Conservation (phyloP, 2,329 filamentous ascomycete genomes). For the Hysterium pulicare region DNA sequence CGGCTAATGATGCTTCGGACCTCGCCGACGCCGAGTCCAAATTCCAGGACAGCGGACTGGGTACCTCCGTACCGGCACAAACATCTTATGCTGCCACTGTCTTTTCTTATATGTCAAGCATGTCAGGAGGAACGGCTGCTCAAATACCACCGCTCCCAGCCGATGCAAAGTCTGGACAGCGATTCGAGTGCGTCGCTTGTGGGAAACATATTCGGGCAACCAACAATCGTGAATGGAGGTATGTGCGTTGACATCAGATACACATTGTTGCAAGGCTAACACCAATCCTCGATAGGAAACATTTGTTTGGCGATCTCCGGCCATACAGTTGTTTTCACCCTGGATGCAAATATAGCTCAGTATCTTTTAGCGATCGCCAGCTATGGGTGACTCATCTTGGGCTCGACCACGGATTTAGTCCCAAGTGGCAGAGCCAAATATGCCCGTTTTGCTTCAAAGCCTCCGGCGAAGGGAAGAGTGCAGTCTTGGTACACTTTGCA, state of each 20-base stretch:
- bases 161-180: conserved; percentile 14
- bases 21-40: conserved; percentile 11
- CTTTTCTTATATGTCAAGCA: conserved; percentile 15
- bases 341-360: conserved; percentile 11
- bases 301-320: conserved; percentile 19
- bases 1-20: neutral
- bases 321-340: conserved; percentile 19
- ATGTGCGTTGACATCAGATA: conserved; percentile 7
- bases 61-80: conserved; percentile 13
- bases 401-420: conserved; percentile 14
- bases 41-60: conserved; percentile 21
- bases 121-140: conserved; percentile 10
- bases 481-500: conserved; percentile 15
- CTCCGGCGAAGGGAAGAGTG: conserved; percentile 11
- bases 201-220: conserved; percentile 10
- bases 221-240: conserved; percentile 21
- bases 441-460: conserved; percentile 18
- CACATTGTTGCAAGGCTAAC: too few relatives aligned
- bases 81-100: conserved; percentile 16
- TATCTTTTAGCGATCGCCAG: conserved; percentile 12
- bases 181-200: conserved; percentile 21
- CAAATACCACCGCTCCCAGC: conserved; percentile 16
- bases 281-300: conserved; percentile 18
- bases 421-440: conserved; percentile 11
- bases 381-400: conserved; percentile 18